Evolutionary conservation across 352 stramenopile genomes (phyloP), one percentile per base, ranked within the genome.

Genomic region (Globisporangium emineosum): DNA sequence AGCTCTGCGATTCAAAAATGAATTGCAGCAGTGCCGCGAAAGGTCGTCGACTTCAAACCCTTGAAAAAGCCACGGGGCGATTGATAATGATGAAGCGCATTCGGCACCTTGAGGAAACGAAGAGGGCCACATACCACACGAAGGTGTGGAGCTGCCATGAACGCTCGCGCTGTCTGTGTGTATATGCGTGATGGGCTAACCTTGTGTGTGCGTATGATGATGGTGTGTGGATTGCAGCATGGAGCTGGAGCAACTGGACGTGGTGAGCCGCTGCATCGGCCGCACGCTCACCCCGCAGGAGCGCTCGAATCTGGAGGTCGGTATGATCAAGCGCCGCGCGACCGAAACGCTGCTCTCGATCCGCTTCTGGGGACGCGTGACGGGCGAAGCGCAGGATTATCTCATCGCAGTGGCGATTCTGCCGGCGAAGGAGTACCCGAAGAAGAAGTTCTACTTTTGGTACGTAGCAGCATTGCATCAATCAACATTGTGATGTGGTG

Each of bases 381-480:
- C 62, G 12, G 86, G 81, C 25, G 81, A 94, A 51, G 68, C 68
- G n/a, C 67, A 78, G 37, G 82, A 94, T 63, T 94, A 92, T 50
- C 64, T 92, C 58, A 58, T 92, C 62, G 78, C 73, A 1, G 81
- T 91, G 27, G 85, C 75, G 6, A 60, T 89, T 10, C 66, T 91
- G 23, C 56, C 78, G 0, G 71, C 64, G n/a, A 82, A 88, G 23
- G 79, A 88, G 59, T 90, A 88, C 40, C 83, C 81, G 15, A 88
- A 78, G 65, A 94, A 92, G 64, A 94, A 94, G 47, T 94, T 91
- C 37, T 93, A 91, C 81, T 94, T 92, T 40, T 94, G 81, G 83
- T 90, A 25, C 19, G 17, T 10, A 17, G 2, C 17, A 47, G n/a
- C n/a, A n/a, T n/a, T n/a, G n/a, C n/a, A n/a, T n/a, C 19, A 7